These are phyloP conservation scores for Chlorella sp. DNA, from an alignment of 139 green algal species.

Conservation along the genomic window DNA sequence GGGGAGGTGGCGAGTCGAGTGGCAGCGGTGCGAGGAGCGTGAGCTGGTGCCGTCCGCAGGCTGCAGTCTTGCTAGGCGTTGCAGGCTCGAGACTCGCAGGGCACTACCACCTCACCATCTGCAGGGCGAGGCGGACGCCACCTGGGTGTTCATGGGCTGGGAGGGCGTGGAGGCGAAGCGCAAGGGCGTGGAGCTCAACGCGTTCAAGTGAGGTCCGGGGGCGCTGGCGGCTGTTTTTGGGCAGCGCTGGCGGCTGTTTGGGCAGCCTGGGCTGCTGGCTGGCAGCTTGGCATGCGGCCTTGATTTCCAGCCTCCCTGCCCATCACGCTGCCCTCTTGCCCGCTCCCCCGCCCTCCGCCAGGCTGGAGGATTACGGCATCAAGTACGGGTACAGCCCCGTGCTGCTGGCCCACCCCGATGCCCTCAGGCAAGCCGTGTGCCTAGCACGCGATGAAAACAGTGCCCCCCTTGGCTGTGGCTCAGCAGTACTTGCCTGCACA, in stretches of 20 bases:
- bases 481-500: background rate
- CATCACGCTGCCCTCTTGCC: too few species aligned
- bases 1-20: background rate
- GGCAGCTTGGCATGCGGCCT: too few species aligned
- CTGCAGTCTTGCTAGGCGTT: background rate
- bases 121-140: conserved; percentile 79
- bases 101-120: background rate
- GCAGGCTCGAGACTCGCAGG: background rate
- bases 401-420: conserved; percentile 65
- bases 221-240: too few species aligned
- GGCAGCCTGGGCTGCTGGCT: too few species aligned
- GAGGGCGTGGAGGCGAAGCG: conserved; percentile 82
- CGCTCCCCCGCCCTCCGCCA: background rate
- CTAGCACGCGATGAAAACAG: background rate
- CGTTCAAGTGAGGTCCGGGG: conserved; percentile 52
- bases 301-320: too few species aligned
- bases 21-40: too few species aligned
- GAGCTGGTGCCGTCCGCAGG: too few species aligned
- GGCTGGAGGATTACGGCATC: conserved; percentile 73
- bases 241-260: too few species aligned
- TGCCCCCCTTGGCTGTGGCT: background rate
- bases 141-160: conserved; percentile 89
- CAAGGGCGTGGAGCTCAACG: conserved; percentile 72
- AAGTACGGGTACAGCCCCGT: conserved; percentile 80
- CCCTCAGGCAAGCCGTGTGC: conserved; percentile 41